Base-by-base conservation (phyloP, 257 asterid genomes). In the Primulina eburnea region DNA sequence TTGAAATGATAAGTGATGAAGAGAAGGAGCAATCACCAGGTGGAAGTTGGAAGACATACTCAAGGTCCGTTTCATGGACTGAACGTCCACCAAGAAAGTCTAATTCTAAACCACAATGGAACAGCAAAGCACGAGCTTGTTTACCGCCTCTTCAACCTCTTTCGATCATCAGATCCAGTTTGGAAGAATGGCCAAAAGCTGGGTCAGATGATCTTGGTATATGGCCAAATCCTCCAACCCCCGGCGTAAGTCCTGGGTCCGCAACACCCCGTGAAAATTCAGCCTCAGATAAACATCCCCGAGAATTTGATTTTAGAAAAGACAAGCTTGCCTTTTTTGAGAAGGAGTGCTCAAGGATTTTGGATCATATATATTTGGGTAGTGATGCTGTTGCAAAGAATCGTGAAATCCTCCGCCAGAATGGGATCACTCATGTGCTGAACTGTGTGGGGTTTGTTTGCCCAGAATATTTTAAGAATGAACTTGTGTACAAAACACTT, bases 81-180 rank as follows among this genome's bases (percentile, higher is more conserved):
- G 96, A 82, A 34, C 78, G 94, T 9, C 86, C 95, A 59, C 90
- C 92, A 37, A 73, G 84, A 43, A 87, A 86, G 73, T 72, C 90
- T 18, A 72, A 62, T 71, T 38, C 86, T 7, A 90, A 81, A 74
- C 88, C 96, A 14, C 89, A 85, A 70, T 89, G 94, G 95, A 90
- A 87, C 78, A 89, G 90, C 79, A 93, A 89, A 74, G 96, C 91
- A 0, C 77, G 97, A 67, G 96, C 95, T 9, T 89, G 94, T 76
- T 85, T 93, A 83, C 96, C 96, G 0, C 97, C 99, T 5, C 97
- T 93, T 71, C 98, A 90, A 79, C 99, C 96, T 26, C 94, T 93
- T 53, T 87, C 95, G 10, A 85, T 90, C 11, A 63, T 63, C 37
- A 85, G 90, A 18, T 90, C 95, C 2, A 82, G 59, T 60, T 64